Conservation (phyloP, 2,329 filamentous ascomycete genomes). For the Cytospora piceae region DNA sequence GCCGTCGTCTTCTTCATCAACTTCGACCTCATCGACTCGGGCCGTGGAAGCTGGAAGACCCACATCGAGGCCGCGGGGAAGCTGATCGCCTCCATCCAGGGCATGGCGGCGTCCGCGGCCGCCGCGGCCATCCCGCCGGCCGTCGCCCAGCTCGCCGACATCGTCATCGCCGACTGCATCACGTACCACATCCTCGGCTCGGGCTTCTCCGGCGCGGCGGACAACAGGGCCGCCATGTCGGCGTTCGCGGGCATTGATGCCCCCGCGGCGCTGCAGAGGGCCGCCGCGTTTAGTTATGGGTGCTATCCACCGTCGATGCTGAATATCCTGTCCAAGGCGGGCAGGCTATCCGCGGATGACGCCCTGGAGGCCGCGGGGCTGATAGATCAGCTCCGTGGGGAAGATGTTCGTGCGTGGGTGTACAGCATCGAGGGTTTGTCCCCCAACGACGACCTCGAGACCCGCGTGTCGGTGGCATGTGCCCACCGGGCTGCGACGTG, state of each 20-base stretch:
- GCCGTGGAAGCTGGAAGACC: slow-evolving; percentile 32
- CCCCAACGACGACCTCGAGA: slow-evolving; percentile 41
- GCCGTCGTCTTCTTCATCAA: slow-evolving; percentile 55
- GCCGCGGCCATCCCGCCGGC: slow-evolving; percentile 22
- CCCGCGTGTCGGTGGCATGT: slow-evolving; percentile 46
- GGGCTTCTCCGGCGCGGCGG: slow-evolving; percentile 42
- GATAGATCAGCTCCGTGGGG: slow-evolving; percentile 43
- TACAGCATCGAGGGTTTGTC: slow-evolving; percentile 41
- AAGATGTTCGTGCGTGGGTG: slow-evolving; percentile 49
- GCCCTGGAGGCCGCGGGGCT: slow-evolving; percentile 40
- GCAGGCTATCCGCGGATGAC: slow-evolving; percentile 39
- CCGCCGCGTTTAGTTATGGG: slow-evolving; percentile 51
- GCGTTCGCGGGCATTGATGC: slow-evolving; percentile 45
- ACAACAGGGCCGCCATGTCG: slow-evolving; percentile 30
- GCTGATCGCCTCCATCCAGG: slow-evolving; percentile 47
- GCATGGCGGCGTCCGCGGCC: slow-evolving; percentile 11
- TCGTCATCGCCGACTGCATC: slow-evolving; percentile 53
- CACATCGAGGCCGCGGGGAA: slow-evolving; percentile 51
- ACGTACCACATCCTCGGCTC: slow-evolving; percentile 53
- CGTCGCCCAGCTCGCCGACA: slow-evolving; percentile 46
- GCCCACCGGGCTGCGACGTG: slow-evolving; percentile 50
- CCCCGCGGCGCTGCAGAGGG: slow-evolving; percentile 43
- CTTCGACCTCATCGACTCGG: slow-evolving; percentile 48
- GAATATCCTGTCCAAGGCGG: slow-evolving; percentile 48
- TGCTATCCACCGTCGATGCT: slow-evolving; percentile 51